Base-by-base conservation (phyloP, 2,329 filamentous ascomycete genomes). In the Talaromyces sp. region DNA sequence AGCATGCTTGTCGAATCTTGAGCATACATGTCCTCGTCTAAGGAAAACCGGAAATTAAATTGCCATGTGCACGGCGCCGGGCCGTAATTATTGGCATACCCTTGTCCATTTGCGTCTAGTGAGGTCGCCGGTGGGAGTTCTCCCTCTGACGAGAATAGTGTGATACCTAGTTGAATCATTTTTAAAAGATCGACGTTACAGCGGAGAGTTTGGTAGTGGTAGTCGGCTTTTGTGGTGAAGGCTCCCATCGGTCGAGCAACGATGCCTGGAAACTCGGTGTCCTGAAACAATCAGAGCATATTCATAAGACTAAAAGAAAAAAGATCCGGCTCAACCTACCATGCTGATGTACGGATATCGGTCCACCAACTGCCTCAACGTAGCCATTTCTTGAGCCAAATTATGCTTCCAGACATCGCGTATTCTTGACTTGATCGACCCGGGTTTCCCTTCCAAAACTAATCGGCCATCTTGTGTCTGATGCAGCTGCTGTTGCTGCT, bases 231-330 rank as follows among this genome's bases (percentile, higher is more conserved):
- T 62, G 90, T 95, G 62, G 89, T 86, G 75, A 99, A 99, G 59
- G 89, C 87, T 55, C 95, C 95, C 83, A 99, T 98, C 1, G 95
- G 95, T 67, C 95, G 86, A 27, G 93, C 91, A 58, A 99, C 93
- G 58, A 99, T 92, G 60, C 95, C 95, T n/a, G 95, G 95, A 69
- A 99, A 99, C 73, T 98, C 93, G 26, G 95, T 97, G 73, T 99
- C 95, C 93, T 96, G 72, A 56, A 19, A n/a, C 11, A 24, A 52
- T 62, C 17, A 60, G 55, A 38, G 46, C 3, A 35, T 31, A 14
- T 6, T 19, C 11, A 38, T n/a, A 52, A 26, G 50, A 10, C 7
- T 26, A 1, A 11, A 41, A 21, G 6, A n/a, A 27, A 7, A 32
- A 24, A 26, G 17, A n/a, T n/a, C n/a, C n/a, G n/a, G n/a, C n/a